Conservation (phyloP, 2,329 filamentous ascomycete genomes). For the Cryphonectria carpinicola region DNA sequence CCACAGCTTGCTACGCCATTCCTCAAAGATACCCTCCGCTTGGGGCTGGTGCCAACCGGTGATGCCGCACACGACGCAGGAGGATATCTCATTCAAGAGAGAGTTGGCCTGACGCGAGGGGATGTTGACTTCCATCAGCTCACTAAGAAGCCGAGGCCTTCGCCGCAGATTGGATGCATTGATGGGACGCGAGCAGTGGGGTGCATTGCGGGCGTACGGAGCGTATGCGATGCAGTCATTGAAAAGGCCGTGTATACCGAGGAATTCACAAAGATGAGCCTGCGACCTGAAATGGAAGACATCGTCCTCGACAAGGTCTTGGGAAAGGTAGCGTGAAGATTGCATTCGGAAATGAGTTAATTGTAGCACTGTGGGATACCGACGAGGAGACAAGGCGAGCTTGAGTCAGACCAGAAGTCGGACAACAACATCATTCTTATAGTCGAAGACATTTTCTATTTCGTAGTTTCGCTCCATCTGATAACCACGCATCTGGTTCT, state of each 20-base stretch:
- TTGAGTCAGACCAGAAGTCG: neutral
- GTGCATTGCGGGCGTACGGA: constrained; percentile 1
- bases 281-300: constrained; percentile 6
- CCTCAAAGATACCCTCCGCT: neutral
- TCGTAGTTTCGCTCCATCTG: neutral
- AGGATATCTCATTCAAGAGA: constrained; percentile 4
- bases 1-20: neutral
- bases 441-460: neutral
- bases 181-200: constrained; percentile 5
- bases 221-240: constrained; percentile 8
- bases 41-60: constrained; percentile 7
- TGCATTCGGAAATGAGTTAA: neutral
- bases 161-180: neutral
- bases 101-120: neutral
- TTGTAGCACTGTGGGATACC: neutral
- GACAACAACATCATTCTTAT: neutral
- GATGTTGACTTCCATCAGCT: constrained; percentile 1
- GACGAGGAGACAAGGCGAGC: neutral
- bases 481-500: neutral
- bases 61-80: constrained; percentile 12
- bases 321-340: neutral
- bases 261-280: neutral
- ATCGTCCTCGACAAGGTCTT: neutral
- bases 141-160: neutral
- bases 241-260: neutral